A percentile compares a stretch with the other conserved stretches of the same genome.
Conservation (phyloP, 1,284 basidiomycete genomes). For the Cutaneotrichosporon arboriforme region DNA sequence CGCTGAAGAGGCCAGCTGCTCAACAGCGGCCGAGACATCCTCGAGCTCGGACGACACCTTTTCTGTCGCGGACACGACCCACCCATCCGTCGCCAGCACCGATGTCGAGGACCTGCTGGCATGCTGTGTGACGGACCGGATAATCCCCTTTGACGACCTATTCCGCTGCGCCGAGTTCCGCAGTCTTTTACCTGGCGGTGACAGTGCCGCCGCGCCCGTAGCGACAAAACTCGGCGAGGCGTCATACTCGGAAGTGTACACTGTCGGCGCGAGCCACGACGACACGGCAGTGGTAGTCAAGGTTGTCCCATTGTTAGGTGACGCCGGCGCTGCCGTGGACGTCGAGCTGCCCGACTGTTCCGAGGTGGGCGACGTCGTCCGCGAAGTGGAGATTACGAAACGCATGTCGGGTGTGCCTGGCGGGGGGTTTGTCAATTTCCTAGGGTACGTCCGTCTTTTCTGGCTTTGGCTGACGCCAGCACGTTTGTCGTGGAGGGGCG, state of each 20-base stretch:
- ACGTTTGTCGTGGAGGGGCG: conserved; percentile 77
- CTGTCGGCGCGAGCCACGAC: conserved; percentile 55
- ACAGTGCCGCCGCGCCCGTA: neutral
- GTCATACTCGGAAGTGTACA: conserved; percentile 95
- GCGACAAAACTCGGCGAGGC: conserved; percentile 89
- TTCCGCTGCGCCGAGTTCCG: conserved; percentile 9
- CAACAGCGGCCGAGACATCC: no score
- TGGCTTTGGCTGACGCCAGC: conserved; percentile 28
- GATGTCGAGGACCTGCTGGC: neutral
- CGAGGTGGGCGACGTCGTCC: conserved; percentile 69
- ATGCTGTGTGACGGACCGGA: neutral
- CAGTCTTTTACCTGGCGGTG: conserved; percentile 1
- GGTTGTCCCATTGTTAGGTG: conserved; percentile 24
- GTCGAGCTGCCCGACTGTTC: conserved; percentile 52
- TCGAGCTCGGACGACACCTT: no score
- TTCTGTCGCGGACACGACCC: no score
- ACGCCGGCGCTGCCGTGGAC: neutral
- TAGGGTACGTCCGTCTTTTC: conserved; percentile 51
- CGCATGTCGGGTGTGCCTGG: conserved; percentile 64
- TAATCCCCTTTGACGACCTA: conserved; percentile 9
- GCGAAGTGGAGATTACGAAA: conserved; percentile 80
- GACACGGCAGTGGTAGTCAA: conserved; percentile 28
- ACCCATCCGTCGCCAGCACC: neutral
- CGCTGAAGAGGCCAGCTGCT: no score
- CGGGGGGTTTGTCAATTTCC: conserved; percentile 68